A percentile compares a stretch with the other conserved stretches of the same genome.
Conservation (phyloP, 805 yeast genomes). For the Metschnikowia noctiluminum region DNA sequence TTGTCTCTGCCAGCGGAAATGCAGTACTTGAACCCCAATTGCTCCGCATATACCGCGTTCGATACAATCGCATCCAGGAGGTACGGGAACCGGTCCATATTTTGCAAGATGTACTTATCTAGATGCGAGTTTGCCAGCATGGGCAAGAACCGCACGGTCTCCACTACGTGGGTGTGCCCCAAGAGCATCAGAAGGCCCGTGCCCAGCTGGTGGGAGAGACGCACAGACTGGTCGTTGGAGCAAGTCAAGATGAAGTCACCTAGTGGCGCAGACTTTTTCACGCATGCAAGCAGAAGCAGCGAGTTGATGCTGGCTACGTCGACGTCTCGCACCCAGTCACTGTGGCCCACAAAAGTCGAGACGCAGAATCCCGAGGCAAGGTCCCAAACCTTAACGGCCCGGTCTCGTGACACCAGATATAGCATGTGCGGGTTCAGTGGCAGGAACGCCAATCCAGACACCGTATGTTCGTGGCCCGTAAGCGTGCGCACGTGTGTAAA, state of each 20-base stretch:
- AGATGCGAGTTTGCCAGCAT: slow-evolving; percentile 42
- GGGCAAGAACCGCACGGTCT: slow-evolving; percentile 68
- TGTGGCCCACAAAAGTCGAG: slow-evolving; percentile 69
- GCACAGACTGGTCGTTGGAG: slow-evolving; percentile 72
- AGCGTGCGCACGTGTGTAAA: slow-evolving; percentile 58
- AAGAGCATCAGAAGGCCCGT: slow-evolving; percentile 62
- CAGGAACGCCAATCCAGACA: slow-evolving; percentile 60
- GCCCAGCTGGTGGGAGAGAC: slow-evolving; percentile 67
- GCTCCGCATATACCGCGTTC: slow-evolving; percentile 26
- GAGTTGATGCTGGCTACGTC: slow-evolving; percentile 35
- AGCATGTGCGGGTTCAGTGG: slow-evolving; percentile 43
- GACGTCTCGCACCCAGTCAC: slow-evolving; percentile 81
- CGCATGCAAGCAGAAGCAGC: slow-evolving; percentile 11
- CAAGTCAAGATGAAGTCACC: slow-evolving; percentile 67
- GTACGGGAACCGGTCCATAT: slow-evolving; percentile 28
- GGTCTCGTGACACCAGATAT: slow-evolving; percentile 64
- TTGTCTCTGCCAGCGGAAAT: slow-evolving; percentile 81
- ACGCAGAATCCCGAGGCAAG: slow-evolving; percentile 62
- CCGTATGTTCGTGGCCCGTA: slow-evolving; percentile 84
- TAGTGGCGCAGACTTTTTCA: slow-evolving; percentile 17
- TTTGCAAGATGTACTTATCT: slow-evolving; percentile 40
- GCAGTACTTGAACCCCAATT: slow-evolving; percentile 65
- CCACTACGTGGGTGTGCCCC: slow-evolving; percentile 85
- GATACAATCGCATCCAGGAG: slow-evolving; percentile 30
- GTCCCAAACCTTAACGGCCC: slow-evolving; percentile 63